phyloP scores from a whole-genome alignment of 2,329 filamentous ascomycete genomes.

The Neonectria hederae region DNA sequence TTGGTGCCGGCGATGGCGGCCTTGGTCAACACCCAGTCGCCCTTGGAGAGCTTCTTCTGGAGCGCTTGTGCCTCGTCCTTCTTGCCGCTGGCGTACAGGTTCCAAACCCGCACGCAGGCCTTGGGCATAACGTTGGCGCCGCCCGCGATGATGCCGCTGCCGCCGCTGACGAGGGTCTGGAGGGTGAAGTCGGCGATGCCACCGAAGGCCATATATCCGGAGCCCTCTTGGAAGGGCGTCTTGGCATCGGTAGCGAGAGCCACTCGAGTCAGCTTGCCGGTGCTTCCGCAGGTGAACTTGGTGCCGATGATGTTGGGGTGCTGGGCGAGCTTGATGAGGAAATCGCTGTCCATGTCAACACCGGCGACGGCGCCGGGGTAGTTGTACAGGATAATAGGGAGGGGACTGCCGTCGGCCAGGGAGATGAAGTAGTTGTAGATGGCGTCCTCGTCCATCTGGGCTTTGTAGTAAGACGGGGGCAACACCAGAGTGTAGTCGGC shows the following conservation, averaged over 20 bases:
- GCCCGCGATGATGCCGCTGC: conserved; percentile 85
- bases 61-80: conserved; percentile 77
- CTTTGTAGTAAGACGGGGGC: conserved; percentile 84
- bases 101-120: conserved; percentile 80
- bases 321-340: conserved; percentile 80
- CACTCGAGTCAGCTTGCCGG: conserved; percentile 86
- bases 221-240: conserved; percentile 67
- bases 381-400: conserved; percentile 89
- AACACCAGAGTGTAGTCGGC: conserved; percentile 84
- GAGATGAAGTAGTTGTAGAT: conserved; percentile 77
- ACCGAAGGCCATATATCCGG: conserved; percentile 85
- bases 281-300: conserved; percentile 93
- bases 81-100: conserved; percentile 78
- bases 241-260: conserved; percentile 76
- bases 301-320: conserved; percentile 88
- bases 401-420: conserved; percentile 78
- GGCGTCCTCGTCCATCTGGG: conserved; percentile 77
- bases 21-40: conserved; percentile 86
- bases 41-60: conserved; percentile 80
- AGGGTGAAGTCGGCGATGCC: conserved; percentile 89
- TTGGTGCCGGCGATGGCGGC: conserved; percentile 88
- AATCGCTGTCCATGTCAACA: conserved; percentile 89
- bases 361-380: conserved; percentile 88
- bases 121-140: conserved; percentile 88
- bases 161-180: conserved; percentile 81